Conservation (phyloP, 2,329 filamentous ascomycete species). For the Claviceps citrina region DNA sequence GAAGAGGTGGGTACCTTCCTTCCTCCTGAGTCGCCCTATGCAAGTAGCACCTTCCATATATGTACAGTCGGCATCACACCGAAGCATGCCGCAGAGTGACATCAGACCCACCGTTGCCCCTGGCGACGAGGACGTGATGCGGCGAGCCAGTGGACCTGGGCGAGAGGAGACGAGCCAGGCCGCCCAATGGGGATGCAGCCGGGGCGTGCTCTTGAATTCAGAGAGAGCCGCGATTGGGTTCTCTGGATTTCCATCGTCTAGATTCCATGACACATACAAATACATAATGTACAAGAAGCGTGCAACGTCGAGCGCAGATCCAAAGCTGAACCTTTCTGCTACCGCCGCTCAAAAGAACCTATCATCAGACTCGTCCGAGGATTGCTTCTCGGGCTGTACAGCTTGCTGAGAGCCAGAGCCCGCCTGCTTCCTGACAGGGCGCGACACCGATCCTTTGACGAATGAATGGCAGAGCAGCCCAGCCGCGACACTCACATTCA, state of each 20-base stretch:
- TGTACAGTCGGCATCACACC: too few relatives aligned
- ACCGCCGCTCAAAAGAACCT: background rate
- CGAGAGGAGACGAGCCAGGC: background rate
- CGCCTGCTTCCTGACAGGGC: background rate
- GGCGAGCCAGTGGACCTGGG: background rate
- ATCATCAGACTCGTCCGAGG: background rate
- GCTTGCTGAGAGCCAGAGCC: background rate
- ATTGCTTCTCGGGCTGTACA: background rate
- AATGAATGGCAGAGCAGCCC: constrained; percentile 61
- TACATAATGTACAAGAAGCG: background rate
- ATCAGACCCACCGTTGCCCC: too few relatives aligned
- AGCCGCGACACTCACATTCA: constrained; percentile 86
- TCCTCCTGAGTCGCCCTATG: too few relatives aligned
- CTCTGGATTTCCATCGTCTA: background rate
- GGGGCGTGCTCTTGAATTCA: too few relatives aligned
- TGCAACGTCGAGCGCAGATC: too few relatives aligned
- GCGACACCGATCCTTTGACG: constrained; percentile 23
- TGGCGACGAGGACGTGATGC: background rate
- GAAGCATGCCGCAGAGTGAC: too few relatives aligned
- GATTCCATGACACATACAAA: background rate
- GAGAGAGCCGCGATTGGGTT: too few relatives aligned
- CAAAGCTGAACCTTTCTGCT: too few relatives aligned
- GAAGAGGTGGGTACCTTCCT: too few relatives aligned
- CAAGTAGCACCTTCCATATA: too few relatives aligned
- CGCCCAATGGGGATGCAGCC: background rate